Percentiles rank a stretch among this genome's conserved stretches.
Evolutionary conservation across 345 rosid genomes (phyloP).

Genomic region (Eucalyptus marginata): DNA sequence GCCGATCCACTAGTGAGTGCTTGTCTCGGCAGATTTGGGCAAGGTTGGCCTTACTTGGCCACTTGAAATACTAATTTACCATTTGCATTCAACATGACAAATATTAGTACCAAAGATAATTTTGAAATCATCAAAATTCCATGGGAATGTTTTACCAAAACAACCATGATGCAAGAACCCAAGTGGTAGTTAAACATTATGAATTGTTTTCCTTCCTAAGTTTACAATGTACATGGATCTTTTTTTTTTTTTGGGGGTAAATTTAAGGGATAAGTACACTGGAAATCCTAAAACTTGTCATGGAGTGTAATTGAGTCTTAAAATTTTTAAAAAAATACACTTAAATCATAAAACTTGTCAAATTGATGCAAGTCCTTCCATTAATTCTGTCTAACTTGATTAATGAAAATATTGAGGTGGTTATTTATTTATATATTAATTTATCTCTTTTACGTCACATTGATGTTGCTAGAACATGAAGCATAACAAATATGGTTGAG

Average conservation of each 20-base stretch:
- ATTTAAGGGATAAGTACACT: not conserved
- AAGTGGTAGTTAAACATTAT: not conserved
- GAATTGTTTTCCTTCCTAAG: not conserved
- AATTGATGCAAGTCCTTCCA: not conserved
- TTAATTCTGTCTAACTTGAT: not conserved
- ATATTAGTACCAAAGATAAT: no score
- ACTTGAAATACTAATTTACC: not conserved
- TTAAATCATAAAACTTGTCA: not conserved
- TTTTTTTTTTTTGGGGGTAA: not conserved
- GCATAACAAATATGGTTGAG: not conserved
- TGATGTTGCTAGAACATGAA: not conserved
- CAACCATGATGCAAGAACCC: not conserved
- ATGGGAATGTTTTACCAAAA: no score
- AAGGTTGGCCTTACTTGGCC: fast-evolving
- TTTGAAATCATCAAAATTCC: no score
- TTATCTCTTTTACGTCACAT: fast-evolving
- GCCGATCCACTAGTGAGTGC: fast-evolving
- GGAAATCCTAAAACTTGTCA: not conserved
- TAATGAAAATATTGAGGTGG: fast-evolving
- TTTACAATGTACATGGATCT: not conserved
- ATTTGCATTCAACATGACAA: not conserved
- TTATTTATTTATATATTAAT: not conserved
- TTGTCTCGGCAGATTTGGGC: no score
- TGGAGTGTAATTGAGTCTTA: fast-evolving
- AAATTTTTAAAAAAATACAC: not conserved